Conservation (phyloP, 176 grass and related monocot genomes). For the Cenchrus purpureus region DNA sequence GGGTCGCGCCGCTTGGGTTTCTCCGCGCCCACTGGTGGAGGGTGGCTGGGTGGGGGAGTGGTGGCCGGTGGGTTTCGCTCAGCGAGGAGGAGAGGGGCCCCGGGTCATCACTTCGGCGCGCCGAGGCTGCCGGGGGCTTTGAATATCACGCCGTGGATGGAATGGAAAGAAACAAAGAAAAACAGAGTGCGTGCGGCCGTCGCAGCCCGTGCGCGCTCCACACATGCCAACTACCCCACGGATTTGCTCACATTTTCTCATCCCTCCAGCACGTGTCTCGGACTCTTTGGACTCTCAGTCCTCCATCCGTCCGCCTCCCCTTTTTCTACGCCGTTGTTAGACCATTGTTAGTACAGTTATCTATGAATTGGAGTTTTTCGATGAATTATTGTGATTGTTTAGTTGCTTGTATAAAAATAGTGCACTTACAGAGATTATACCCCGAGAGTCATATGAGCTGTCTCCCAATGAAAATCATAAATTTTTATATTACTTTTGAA, state of each 20-base stretch:
- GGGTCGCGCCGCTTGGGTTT: neutral
- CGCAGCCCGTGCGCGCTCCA: constrained; percentile 1
- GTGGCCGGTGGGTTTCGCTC: neutral
- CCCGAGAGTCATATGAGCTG: too few species aligned
- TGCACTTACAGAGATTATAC: too few species aligned
- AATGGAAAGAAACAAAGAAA: too few species aligned
- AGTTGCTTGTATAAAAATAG: too few species aligned
- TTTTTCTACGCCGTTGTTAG: neutral
- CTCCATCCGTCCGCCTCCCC: neutral
- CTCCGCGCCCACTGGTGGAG: constrained; percentile 1
- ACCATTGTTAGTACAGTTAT: too few species aligned
- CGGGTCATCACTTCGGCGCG: constrained; percentile 27
- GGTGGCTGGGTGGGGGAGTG: neutral
- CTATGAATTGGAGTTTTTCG: too few species aligned
- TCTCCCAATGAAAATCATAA: too few species aligned
- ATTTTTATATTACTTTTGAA: too few species aligned
- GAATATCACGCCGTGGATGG: constrained; percentile 6
- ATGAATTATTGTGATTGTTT: too few species aligned
- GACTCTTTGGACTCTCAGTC: neutral
- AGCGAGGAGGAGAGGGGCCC: neutral
- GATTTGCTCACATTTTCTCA: neutral
- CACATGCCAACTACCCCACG: constrained; percentile 33
- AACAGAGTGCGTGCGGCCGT: neutral
- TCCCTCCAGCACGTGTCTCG: neutral
- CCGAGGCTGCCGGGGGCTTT: neutral